Conservation (phyloP, 805 yeast species). For the Yamadazyma paraphyllophila region DNA sequence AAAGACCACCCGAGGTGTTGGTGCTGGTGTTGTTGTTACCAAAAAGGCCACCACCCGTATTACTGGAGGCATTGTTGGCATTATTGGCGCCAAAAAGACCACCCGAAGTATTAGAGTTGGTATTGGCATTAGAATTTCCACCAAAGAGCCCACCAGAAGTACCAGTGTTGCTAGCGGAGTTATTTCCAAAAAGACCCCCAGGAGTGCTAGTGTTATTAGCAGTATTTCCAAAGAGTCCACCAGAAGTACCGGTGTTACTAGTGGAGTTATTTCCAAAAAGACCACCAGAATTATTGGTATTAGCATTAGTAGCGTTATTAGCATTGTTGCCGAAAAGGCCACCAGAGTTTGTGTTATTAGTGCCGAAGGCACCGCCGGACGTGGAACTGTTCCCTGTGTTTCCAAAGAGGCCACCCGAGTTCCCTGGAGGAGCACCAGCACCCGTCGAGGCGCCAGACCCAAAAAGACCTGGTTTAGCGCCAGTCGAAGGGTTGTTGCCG, state of each 20-base stretch:
- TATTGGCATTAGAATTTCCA: conserved; percentile 12
- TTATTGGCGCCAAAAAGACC: conserved; percentile 18
- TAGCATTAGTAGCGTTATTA: conserved; percentile 12
- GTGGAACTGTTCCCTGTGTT: conserved; percentile 4
- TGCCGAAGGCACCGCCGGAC: conserved; percentile 19
- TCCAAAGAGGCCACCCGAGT: background rate
- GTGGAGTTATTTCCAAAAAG: conserved; percentile 15
- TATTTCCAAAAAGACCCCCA: conserved; percentile 19
- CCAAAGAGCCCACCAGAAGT: conserved; percentile 18
- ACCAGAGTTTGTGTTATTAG: conserved; percentile 11
- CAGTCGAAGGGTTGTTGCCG: background rate
- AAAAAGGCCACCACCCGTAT: conserved; percentile 14
- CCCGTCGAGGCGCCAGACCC: background rate
- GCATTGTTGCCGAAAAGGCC: conserved; percentile 21
- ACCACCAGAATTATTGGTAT: conserved; percentile 9
- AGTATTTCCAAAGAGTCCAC: conserved; percentile 18
- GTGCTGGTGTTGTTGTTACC: conserved; percentile 18
- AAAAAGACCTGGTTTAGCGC: conserved; percentile 9
- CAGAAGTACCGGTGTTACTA: conserved; percentile 11
- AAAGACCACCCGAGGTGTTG: conserved; percentile 20
- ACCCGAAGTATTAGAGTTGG: conserved; percentile 11
- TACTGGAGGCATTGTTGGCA: background rate
- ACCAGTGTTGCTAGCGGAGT: conserved; percentile 9
- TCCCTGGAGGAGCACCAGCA: background rate
- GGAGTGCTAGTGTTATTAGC: background rate